These are phyloP conservation scores for Cyberlindnera americana DNA, from an alignment of 805 yeast species.

Conservation along the genomic window DNA sequence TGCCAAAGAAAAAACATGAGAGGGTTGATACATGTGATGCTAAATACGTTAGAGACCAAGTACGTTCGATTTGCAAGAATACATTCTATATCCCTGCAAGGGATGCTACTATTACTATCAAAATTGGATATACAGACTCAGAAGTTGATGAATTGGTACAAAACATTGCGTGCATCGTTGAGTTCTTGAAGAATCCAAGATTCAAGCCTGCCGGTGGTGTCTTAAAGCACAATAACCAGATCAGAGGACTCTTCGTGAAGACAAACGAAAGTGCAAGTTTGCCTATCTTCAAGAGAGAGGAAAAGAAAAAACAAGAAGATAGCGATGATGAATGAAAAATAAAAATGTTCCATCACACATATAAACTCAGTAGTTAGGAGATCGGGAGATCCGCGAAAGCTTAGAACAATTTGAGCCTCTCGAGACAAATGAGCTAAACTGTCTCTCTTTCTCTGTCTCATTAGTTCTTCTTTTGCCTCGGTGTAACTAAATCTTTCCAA, in stretches of 20 bases:
- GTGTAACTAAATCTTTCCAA: constrained; percentile 4
- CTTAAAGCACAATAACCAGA: constrained; percentile 40
- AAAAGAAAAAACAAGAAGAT: neutral
- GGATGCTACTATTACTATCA: constrained; percentile 59
- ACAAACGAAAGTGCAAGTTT: constrained; percentile 64
- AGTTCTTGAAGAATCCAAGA: constrained; percentile 43
- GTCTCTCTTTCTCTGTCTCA: too few species aligned
- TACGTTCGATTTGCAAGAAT: constrained; percentile 59
- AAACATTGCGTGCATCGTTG: constrained; percentile 49
- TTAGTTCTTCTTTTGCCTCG: too few species aligned
- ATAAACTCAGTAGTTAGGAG: too few species aligned
- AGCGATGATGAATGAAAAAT: constrained; percentile 7
- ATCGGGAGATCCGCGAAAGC: too few species aligned
- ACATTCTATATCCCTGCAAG: constrained; percentile 58
- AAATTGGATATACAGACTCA: constrained; percentile 55
- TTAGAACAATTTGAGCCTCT: neutral
- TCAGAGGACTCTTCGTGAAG: constrained; percentile 55
- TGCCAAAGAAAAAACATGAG: constrained; percentile 34
- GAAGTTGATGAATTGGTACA: constrained; percentile 39
- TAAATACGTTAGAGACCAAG: constrained; percentile 57
- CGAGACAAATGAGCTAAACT: neutral
- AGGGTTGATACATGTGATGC: constrained; percentile 64
- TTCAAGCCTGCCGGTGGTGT: constrained; percentile 56
- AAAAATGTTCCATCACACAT: neutral
- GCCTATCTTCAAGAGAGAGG: constrained; percentile 41